These are phyloP conservation scores for Amoeboaphelidium protococcarum DNA, from an alignment of 371 early-diverging fungal species.

Conservation along the genomic window DNA sequence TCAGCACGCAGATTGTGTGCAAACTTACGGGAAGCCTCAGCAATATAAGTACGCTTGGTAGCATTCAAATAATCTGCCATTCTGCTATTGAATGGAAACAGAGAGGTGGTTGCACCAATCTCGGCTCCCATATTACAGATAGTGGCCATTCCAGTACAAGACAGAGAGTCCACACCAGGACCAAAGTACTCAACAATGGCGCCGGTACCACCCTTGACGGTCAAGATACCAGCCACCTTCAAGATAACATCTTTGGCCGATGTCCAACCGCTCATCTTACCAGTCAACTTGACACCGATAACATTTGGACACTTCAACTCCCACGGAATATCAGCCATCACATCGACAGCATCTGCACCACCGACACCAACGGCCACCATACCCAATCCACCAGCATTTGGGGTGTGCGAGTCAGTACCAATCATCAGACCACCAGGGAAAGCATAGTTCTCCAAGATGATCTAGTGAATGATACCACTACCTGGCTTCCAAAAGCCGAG, in stretches of 20 bases:
- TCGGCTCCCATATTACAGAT: slow-evolving; percentile 91
- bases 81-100: slow-evolving; percentile 51
- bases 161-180: slow-evolving; percentile 47
- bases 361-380: slow-evolving; percentile 82
- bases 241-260: slow-evolving; percentile 74
- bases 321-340: slow-evolving; percentile 80
- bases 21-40: slow-evolving; percentile 31
- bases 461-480: slow-evolving; percentile 62
- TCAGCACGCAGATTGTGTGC: slow-evolving; percentile 1
- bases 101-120: slow-evolving; percentile 72
- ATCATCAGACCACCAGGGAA: slow-evolving; percentile 69
- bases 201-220: slow-evolving; percentile 55
- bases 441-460: slow-evolving; percentile 79
- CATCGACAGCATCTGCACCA: slow-evolving; percentile 85
- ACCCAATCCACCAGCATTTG: slow-evolving; percentile 63
- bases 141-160: slow-evolving; percentile 83
- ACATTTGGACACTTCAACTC: slow-evolving; percentile 76
- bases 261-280: slow-evolving; percentile 65
- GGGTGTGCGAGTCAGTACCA: slow-evolving; percentile 67
- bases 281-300: slow-evolving; percentile 73
- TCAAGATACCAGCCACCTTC: slow-evolving; percentile 56
- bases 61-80: slow-evolving; percentile 55
- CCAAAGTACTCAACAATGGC: slow-evolving; percentile 81
- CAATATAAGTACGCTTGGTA: slow-evolving; percentile 40
- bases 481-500: slow-evolving; percentile 78